Evolutionary conservation across 2,329 filamentous ascomycete species (phyloP), one percentile per base, ranked within the genome.

Genomic region (Colletotrichum sp.): DNA sequence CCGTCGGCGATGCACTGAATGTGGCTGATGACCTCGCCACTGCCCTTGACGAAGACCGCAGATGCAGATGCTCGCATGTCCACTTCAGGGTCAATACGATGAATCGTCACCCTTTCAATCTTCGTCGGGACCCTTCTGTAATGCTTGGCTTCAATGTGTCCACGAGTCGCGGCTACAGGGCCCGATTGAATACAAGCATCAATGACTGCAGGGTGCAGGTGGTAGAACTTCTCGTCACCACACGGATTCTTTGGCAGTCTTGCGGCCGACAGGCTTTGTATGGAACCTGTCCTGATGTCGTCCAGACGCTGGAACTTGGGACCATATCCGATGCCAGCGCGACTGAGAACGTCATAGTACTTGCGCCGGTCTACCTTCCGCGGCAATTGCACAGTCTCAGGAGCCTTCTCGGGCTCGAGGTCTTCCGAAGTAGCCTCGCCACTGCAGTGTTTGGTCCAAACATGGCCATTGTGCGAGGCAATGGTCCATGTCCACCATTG

Each of bases 101-200:
- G 33, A 24, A 68, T 29, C 13, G 31, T 9, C 3, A 68, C 7
- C 4, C 34, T n/a, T 21, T 61, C 16, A 9, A 68, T 68, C 16
- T 21, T 31, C 2, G 66, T 68, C 8, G 66, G 66, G 12, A 68
- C 21, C 8, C 66, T 33, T 6, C 21, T 8, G 7, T 59, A 11
- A 15, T 55, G 54, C 12, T 43, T 9, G 13, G 54, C 33, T 6
- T 21, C 13, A 18, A 55, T 38, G 16, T 59, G 21, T 73, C 70
- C 13, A 73, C 33, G 31, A 9, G 33, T 27, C 7, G 61, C 69
- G 11, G 80, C 79, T 6, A 79, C 66, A 31, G 43, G n/a, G 5
- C 43, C 15, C 6, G 47, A 34, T 33, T 68, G 66, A 12, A 68
- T 38, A 29, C 54, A 59, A 8, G 55, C 55, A 47, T 68, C 66